A percentile compares a stretch with the other conserved stretches of the same genome.
phyloP scores from a whole-genome alignment of 768 basidiomycete genomes.

The Lactarius deliciosus region DNA sequence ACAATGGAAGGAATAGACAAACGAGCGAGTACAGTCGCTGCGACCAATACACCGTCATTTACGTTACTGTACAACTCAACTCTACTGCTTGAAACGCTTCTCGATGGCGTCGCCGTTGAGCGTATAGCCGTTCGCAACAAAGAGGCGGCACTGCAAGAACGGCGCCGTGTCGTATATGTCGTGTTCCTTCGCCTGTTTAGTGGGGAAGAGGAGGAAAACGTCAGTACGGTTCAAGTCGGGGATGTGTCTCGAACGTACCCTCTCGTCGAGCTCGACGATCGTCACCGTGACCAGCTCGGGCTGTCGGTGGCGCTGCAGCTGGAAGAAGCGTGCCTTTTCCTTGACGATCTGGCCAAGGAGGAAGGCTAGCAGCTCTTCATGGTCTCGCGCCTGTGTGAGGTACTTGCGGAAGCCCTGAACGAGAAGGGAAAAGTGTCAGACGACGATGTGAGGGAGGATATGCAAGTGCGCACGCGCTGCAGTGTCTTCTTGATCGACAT shows the following conservation, averaged over 20 bases:
- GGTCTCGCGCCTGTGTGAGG: slow-evolving; percentile 90
- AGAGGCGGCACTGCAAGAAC: slow-evolving; percentile 84
- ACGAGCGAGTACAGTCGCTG: too few relatives aligned
- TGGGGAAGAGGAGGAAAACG: too few relatives aligned
- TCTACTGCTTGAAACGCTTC: slow-evolving; percentile 58
- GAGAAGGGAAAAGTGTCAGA: neutral
- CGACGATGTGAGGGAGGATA: neutral
- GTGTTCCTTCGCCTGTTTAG: slow-evolving; percentile 83
- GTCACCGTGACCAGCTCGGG: slow-evolving; percentile 77
- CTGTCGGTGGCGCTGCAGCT: slow-evolving; percentile 72
- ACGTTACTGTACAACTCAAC: slow-evolving; percentile 10
- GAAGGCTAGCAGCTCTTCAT: slow-evolving; percentile 94
- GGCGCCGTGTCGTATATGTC: slow-evolving; percentile 90
- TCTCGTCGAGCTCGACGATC: slow-evolving; percentile 78
- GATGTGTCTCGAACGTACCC: slow-evolving; percentile 50
- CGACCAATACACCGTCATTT: neutral
- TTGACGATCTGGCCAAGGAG: slow-evolving; percentile 92
- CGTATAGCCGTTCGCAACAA: slow-evolving; percentile 86
- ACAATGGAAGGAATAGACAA: neutral
- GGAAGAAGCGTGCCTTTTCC: slow-evolving; percentile 83
- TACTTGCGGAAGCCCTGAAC: slow-evolving; percentile 93
- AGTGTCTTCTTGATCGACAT: slow-evolving; percentile 98
- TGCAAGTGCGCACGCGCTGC: slow-evolving; percentile 67
- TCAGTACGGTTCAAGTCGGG: neutral
- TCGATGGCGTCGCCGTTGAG: slow-evolving; percentile 63